Base-by-base conservation (phyloP, 1,284 basidiomycete genomes). In the Entoloma clypeatum region DNA sequence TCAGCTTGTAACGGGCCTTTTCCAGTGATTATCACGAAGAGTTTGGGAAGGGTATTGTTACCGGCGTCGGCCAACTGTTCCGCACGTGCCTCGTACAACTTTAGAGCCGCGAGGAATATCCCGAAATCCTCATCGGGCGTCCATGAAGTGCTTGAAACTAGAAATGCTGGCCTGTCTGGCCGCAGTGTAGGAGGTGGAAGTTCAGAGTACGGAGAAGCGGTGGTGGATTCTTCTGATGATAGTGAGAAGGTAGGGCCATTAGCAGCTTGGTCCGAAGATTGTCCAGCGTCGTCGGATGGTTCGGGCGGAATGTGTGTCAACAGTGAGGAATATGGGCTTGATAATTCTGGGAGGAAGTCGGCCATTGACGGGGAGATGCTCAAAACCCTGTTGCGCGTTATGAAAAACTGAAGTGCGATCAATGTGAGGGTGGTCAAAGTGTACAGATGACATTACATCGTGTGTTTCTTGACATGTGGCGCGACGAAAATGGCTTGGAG, bases 51-150 rank as follows among this genome's bases (percentile, higher is more conserved):
- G 27, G 32, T 26, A 14, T 36, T 27, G 5, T 32, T 28, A 28
- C 16, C 21, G 13, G 27, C 13, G 24, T 11, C 18, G 13, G 62
- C 60, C 23, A 64, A 50, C 22, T 60, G 58, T 22, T 57, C 49
- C 9, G 83, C 92, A 43, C 68, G 71, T 26, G 56, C 49, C 53
- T 96, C 84, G 59, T 94, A 96, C 18, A 69, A 38, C 5, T 58
- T 57, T 28, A 97, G 66, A 6, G 91, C 90, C 10, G 76, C 69
- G 10, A 96, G 63, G 4, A 99, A 75, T 30, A 96, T 75, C 3
- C 75, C 69, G 51, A 99, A 98, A 61, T 99, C 93, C 63, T 99
- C 96, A 58, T 99, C 96, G 5, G 90, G 82, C 0, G 96, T 99
- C 95, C 96, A 99, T 7, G 88, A 92, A 0, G 96, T 99, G 52